Evolutionary conservation across 2,329 filamentous ascomycete species (phyloP), one percentile per base, ranked within the genome.

Genomic region (Lecanicillium sp.): DNA sequence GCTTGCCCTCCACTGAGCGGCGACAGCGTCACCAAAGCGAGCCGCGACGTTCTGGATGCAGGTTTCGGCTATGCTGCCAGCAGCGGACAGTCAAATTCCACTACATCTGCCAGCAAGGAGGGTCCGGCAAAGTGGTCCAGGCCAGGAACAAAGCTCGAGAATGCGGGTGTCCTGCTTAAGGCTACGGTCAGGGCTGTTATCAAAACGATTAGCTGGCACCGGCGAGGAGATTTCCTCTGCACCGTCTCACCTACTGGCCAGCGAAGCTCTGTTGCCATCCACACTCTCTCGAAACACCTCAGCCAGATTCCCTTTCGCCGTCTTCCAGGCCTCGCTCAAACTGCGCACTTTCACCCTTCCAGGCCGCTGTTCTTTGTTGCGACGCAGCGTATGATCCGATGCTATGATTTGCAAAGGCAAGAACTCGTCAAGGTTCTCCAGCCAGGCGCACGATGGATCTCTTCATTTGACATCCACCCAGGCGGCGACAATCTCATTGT

Each of bases 331-430:
- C 72, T 85, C 40, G 74, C 89, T 2, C 90, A 97, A 62, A 84
- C 84, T 1, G 89, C 88, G 4, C 87, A 89, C 50, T 98, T 98
- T 74, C 94, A 98, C 61, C 92, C 92, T 2, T 86, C 82, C 29
- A 83, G 88, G 49, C 89, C 92, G 0, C 79, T 95, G 36, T 89
- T 98, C 67, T 97, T 97, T 57, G 87, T 98, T 40, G 92, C 92
- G 3, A 97, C 94, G 10, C 88, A 95, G 61, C 85, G 90, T 51
- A 84, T 84, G 42, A 89, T 98, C 55, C 84, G 92, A 41, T 85
- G 86, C 55, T 98, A 98, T 65, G 92, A 98, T 60, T 74, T 98
- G 33, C 84, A 90, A 48, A 82, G 82, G 52, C 88, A 96, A 58
- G 85, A 94, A 55, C 78, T 98, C 25, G 76, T 96, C 61, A 95